Base-by-base conservation (phyloP, 2,329 filamentous ascomycete genomes). In the Xylaria sp. region DNA sequence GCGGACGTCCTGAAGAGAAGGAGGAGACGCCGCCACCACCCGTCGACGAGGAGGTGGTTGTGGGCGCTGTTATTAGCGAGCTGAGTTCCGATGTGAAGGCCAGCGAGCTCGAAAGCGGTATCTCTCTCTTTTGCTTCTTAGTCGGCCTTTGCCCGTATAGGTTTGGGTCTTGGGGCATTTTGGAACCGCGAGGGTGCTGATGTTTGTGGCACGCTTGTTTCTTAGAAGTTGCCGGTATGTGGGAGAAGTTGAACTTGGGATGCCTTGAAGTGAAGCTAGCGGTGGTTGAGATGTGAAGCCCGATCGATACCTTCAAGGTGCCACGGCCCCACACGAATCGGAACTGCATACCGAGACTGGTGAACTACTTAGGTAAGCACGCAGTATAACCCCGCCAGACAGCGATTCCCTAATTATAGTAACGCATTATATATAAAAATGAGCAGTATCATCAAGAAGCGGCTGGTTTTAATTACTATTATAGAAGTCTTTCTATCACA, bases 31-130 rank as follows among this genome's bases (percentile, higher is more conserved):
- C 36, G 2, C 15, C 48, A 7, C 81, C 72, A 10, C 34, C 25
- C 78, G 66, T 80, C 67, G 83, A 75, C 25, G 81, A 72, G 28
- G 85, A 75, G 25, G 81, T 72, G 28, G 85, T 79, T 39, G 85
- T 82, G 5, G 79, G 73, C 12, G 80, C 84, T 62, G 90, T 84
- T 81, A 97, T 93, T 63, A 97, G 89, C 53, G 90, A 92, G 73
- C 92, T 91, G 70, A 98, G 88, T 72, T 96, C 92, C 12, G 93
- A 93, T n/a, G 92, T 90, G 82, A 99, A 98, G 77, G 93, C 90
- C 63, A 97, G 88, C 52, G 89, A 91, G 59, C 88, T 89, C 20
- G 89, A 91, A 20, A 94, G 88, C 20, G 89, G 88, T 65, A 93
- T 87, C 75, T 91, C 89, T 76, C 89, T 90, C 76, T 87, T 87